Percentiles rank a stretch among this genome's conserved stretches.
Conservation (phyloP, 208 protist genomes). For the Acanthamoeba healyi region DNA sequence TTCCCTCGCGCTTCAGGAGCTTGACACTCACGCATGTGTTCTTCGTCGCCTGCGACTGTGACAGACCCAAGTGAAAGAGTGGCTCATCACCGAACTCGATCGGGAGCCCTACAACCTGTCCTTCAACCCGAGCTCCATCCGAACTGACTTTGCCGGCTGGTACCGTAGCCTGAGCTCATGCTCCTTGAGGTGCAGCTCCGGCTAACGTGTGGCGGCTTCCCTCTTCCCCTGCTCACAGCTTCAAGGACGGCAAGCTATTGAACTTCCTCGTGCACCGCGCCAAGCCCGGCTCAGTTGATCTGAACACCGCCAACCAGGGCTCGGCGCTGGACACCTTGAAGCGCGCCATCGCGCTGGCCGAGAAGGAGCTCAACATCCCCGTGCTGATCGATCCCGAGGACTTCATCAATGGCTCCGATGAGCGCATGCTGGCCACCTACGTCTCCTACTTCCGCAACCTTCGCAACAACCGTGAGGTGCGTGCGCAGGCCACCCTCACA, state of each 20-base stretch:
- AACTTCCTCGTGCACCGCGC: constrained; percentile 66
- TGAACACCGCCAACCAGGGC: neutral
- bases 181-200: too few species aligned
- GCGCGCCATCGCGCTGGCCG: constrained; percentile 21
- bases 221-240: too few species aligned
- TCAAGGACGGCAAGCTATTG: constrained; percentile 60
- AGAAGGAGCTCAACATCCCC: constrained; percentile 60
- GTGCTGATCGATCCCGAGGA: constrained; percentile 54
- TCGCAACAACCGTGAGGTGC: neutral
- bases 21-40: neutral
- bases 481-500: neutral
- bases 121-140: constrained; percentile 6
- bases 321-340: constrained; percentile 11
- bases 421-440: constrained; percentile 50
- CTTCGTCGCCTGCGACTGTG: neutral
- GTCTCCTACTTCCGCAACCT: constrained; percentile 73
- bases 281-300: constrained; percentile 18
- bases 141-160: constrained; percentile 42
- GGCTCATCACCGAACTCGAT: constrained; percentile 39
- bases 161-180: too few species aligned
- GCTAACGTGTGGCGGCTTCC: too few species aligned
- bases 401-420: constrained; percentile 16
- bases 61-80: neutral
- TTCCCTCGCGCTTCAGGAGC: neutral
- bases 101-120: neutral